These are phyloP conservation scores for Metschnikowia koreensis DNA, from an alignment of 805 yeast genomes.

Conservation along the genomic window DNA sequence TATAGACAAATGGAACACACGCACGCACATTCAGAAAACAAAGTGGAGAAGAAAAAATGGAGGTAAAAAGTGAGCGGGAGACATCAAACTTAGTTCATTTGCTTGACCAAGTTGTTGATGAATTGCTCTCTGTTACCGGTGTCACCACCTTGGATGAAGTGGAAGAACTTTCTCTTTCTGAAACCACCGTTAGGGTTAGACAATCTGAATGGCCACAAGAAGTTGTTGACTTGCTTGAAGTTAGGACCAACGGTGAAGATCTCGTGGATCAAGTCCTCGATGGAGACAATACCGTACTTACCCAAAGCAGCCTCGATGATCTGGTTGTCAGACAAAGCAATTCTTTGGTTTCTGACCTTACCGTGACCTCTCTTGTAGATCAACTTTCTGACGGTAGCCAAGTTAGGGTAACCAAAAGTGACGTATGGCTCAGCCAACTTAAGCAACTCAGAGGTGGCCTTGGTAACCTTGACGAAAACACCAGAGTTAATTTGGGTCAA, in stretches of 20 bases:
- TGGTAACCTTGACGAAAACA: constrained; percentile 92
- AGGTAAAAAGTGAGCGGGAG: not conserved
- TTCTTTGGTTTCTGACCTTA: constrained; percentile 95
- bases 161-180: constrained; percentile 97
- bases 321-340: constrained; percentile 82
- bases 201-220: constrained; percentile 96
- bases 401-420: constrained; percentile 96
- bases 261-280: constrained; percentile 96
- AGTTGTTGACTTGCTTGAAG: constrained; percentile 98
- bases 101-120: constrained; percentile 92
- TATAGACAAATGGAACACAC: constrained; percentile 8
- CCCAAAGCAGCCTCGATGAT: constrained; percentile 86
- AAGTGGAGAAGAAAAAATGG: constrained; percentile 1
- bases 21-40: constrained; percentile 5
- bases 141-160: constrained; percentile 97
- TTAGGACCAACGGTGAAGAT: constrained; percentile 95
- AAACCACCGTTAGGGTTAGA: constrained; percentile 97
- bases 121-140: constrained; percentile 96
- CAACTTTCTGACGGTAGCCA: constrained; percentile 87
- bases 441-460: constrained; percentile 90
- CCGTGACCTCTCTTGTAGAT: constrained; percentile 98
- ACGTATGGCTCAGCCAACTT: constrained; percentile 94
- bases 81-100: constrained; percentile 69
- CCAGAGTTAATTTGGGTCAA: constrained; percentile 92
- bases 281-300: constrained; percentile 86